Evolutionary conservation across 345 rosid species (phyloP), one percentile per base, ranked within the genome.

Genomic region (Mercurialis annua): DNA sequence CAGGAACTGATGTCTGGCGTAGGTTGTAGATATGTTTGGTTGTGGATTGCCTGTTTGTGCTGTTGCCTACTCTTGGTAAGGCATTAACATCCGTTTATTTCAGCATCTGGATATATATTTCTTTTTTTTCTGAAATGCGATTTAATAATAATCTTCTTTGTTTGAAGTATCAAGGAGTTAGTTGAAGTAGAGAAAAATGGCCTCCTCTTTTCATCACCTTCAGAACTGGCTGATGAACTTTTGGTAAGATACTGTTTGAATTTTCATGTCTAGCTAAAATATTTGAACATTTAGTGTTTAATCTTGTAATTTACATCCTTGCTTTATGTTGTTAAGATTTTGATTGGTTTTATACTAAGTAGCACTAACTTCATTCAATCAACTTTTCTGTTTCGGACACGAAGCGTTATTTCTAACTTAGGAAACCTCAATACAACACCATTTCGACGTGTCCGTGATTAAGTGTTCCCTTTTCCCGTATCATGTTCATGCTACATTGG

Each of bases 21-120:
- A 94, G 99, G 97, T 94, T 43, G 99, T 94, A 71, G 99, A 94
- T 77, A 94, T 94, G 99, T 87, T 94, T 48, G 99, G 99, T 68
- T 91, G 96, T 73, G 98, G 99, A 61, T 82, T 94, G 20, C 98
- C 99, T 58, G 98, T 91, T 59, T 94, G 99, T 60, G 92, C 96
- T 29, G 96, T 85, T 75, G 87, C 98, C 56, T 94, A 87, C 87
- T 89, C 99, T 43, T 91, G 99, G 97, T 94, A 83, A 74, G 55
- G 20, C 58, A 24, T 65, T 73, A 34, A 18, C 26, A 42, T 29
- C 46, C 29, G 9, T 62, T 18, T 17, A 24, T 49, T 55, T 67
- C 33, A 26, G 21, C 44, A 40, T 20, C 33, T 48, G 4, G 18
- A 49, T 21, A 59, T 14, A 36, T 36, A 36, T 36, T 36, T 73